Conservation (phyloP, 2,329 filamentous ascomycete genomes). For the Claviceps quebecensis region DNA sequence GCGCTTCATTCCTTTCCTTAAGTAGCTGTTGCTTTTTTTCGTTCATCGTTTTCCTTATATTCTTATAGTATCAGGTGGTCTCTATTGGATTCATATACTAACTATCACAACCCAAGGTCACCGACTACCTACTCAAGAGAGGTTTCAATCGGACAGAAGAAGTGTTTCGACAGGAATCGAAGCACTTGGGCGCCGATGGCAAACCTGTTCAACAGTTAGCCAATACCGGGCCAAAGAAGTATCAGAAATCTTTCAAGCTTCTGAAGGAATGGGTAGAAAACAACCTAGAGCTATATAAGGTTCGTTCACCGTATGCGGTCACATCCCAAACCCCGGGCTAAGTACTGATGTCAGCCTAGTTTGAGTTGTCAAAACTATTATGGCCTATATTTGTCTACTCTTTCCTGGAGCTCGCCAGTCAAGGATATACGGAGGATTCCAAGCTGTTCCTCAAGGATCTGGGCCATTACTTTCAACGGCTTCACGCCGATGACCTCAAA, state of each 20-base stretch:
- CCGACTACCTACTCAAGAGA: conserved; percentile 91
- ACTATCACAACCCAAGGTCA: conserved; percentile 37
- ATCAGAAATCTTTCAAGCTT: conserved; percentile 58
- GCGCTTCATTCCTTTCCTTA: neutral
- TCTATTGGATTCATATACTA: conserved; percentile 4
- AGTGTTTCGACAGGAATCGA: conserved; percentile 80
- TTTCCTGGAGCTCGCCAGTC: conserved; percentile 63
- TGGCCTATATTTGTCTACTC: conserved; percentile 96
- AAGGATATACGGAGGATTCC: conserved; percentile 58
- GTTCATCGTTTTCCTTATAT: neutral
- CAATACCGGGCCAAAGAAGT: conserved; percentile 62
- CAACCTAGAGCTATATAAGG: conserved; percentile 88
- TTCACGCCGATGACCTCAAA: conserved; percentile 70
- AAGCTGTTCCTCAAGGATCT: conserved; percentile 59
- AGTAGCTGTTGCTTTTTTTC: neutral
- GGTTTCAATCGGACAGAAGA: conserved; percentile 89
- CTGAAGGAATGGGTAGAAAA: conserved; percentile 78
- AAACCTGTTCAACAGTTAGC: conserved; percentile 57
- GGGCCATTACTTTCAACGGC: conserved; percentile 54
- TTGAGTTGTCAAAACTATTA: conserved; percentile 72
- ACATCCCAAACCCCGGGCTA: neutral
- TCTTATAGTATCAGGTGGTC: neutral
- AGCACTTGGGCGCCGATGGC: conserved; percentile 67
- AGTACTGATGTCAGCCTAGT: conserved; percentile 29
- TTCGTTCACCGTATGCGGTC: conserved; percentile 18